Conservation (phyloP, 2,329 filamentous ascomycete genomes). For the Alternaria triticina region DNA sequence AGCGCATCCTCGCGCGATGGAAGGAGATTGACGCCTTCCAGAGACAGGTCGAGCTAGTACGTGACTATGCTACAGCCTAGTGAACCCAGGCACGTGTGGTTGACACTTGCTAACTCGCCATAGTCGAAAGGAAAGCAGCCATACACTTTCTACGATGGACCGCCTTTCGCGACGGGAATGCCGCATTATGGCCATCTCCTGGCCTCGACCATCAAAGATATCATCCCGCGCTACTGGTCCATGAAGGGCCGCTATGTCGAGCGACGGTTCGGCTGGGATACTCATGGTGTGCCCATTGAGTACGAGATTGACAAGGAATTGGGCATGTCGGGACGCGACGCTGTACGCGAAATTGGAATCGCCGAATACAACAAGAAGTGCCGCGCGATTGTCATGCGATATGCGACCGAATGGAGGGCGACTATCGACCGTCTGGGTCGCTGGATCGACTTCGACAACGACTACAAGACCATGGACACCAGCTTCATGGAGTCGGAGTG, state of each 20-base stretch:
- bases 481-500: conserved; percentile 94
- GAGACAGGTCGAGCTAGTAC: conserved; percentile 77
- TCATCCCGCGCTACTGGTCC: conserved; percentile 94
- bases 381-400: conserved; percentile 91
- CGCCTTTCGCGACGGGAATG: conserved; percentile 62
- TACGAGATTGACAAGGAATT: conserved; percentile 98
- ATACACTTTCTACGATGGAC: conserved; percentile 91
- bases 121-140: conserved; percentile 76
- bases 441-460: conserved; percentile 98
- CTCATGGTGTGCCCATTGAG: conserved; percentile 92
- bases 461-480: conserved; percentile 98
- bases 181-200: conserved; percentile 79
- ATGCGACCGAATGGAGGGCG: conserved; percentile 81
- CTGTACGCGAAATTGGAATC: conserved; percentile 84
- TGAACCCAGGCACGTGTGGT: neutral
- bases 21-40: conserved; percentile 91
- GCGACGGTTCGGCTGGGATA: conserved; percentile 93
- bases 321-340: conserved; percentile 84
- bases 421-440: conserved; percentile 88
- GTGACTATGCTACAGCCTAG: conserved; percentile 8
- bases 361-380: conserved; percentile 92
- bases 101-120: conserved; percentile 3
- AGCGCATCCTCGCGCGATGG: conserved; percentile 84
- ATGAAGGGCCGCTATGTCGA: conserved; percentile 96
- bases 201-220: conserved; percentile 95